Percentiles rank a stretch among this genome's conserved stretches.
Conservation (phyloP, 305 asterid species). For the Fraxinus albicans region DNA sequence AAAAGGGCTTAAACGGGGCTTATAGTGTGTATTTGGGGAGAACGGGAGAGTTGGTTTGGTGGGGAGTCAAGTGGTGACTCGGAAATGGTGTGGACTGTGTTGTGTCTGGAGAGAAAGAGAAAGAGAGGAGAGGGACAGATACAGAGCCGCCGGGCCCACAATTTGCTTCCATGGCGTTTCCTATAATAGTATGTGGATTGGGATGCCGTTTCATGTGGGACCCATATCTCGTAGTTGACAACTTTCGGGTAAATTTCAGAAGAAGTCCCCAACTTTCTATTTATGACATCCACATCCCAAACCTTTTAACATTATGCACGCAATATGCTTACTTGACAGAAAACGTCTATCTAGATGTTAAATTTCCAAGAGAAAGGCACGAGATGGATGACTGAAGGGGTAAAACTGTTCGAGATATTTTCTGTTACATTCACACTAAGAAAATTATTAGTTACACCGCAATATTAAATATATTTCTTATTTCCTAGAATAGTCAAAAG, state of each 20-base stretch:
- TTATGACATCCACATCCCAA: background rate
- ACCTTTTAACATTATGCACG: background rate
- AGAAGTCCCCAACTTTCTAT: background rate
- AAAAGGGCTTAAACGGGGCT: background rate
- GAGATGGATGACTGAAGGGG: background rate
- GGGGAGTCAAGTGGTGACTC: constrained; percentile 22
- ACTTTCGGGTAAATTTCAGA: background rate
- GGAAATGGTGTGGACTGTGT: constrained; percentile 15
- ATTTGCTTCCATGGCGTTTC: background rate
- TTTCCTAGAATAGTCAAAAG: background rate
- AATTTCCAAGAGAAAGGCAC: background rate
- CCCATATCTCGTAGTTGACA: background rate
- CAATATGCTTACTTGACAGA: background rate
- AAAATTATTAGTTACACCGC: background rate
- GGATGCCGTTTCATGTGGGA: background rate
- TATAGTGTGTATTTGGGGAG: constrained; percentile 6
- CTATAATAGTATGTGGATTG: background rate
- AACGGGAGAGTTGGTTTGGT: constrained; percentile 8
- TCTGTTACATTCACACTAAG: background rate
- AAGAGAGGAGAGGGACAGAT: background rate
- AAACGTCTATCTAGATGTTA: background rate
- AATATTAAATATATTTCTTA: too few species aligned
- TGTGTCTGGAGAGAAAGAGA: background rate
- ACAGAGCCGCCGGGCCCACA: constrained; percentile 10
- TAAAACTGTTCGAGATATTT: background rate